Evolutionary conservation across 352 stramenopile genomes (phyloP).

Genomic region (Globisporangium mamillatum): DNA sequence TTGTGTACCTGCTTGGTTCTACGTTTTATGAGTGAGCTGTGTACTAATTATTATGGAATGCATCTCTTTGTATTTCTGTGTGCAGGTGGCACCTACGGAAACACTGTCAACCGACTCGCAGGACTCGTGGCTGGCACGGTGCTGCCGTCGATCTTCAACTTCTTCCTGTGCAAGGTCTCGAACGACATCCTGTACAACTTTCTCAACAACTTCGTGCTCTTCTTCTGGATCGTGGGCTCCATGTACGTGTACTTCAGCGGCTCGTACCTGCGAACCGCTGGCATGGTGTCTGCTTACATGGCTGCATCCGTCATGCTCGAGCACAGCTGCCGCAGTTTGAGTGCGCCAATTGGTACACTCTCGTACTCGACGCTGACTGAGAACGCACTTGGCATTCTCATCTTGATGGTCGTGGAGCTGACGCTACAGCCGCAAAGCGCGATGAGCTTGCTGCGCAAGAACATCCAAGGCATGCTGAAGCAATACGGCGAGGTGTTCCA

Average conservation of each 20-base stretch:
- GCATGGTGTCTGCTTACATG: slow-evolving; percentile 72
- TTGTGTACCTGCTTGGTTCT: neutral
- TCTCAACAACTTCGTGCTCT: slow-evolving; percentile 62
- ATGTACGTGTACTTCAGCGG: slow-evolving; percentile 76
- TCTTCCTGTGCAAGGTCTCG: slow-evolving; percentile 61
- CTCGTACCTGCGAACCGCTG: slow-evolving; percentile 46
- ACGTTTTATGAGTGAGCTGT: neutral
- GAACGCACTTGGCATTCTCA: slow-evolving; percentile 28
- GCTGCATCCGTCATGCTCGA: slow-evolving; percentile 42
- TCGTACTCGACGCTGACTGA: slow-evolving; percentile 10
- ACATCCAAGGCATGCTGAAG: slow-evolving; percentile 47
- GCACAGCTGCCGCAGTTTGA: slow-evolving; percentile 8
- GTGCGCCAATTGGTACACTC: neutral
- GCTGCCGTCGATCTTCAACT: slow-evolving; percentile 66
- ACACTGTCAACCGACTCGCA: slow-evolving; percentile 61
- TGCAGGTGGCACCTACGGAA: slow-evolving; percentile 58
- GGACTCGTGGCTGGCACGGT: slow-evolving; percentile 69
- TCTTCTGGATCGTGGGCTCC: slow-evolving; percentile 54
- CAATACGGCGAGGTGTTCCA: slow-evolving; percentile 41
- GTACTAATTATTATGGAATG: neutral
- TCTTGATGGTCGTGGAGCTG: slow-evolving; percentile 59
- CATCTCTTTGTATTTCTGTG: neutral
- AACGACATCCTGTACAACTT: slow-evolving; percentile 44
- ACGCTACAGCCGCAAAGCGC: slow-evolving; percentile 49
- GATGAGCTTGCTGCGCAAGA: slow-evolving; percentile 44